Evolutionary conservation across 495 filamentous ascomycete genomes (phyloP).

Genomic region (Hypoxylon crocopeplum): DNA sequence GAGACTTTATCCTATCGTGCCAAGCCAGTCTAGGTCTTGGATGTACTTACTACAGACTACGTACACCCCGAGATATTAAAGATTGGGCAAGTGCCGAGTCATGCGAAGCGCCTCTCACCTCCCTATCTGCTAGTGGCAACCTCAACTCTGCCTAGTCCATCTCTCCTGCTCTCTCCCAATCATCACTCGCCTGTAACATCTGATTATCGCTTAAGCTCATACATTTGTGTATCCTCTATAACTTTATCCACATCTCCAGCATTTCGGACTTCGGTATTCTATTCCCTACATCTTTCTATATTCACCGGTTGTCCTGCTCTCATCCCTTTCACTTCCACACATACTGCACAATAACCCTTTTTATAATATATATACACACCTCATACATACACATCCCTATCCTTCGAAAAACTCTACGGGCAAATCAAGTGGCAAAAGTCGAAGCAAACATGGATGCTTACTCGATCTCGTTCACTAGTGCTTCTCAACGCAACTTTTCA

Average conservation of each 20-base stretch:
- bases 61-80: conserved; percentile 18
- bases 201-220: neutral
- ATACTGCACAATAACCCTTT: too few species aligned
- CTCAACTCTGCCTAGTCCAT: conserved; percentile 6
- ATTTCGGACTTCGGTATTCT: neutral
- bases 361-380: neutral
- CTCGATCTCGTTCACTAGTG: conserved; percentile 54
- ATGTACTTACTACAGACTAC: neutral
- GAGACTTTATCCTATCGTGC: conserved; percentile 28
- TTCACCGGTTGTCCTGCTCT: neutral
- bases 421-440: neutral
- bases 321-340: too few species aligned
- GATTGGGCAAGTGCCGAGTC: conserved; percentile 29
- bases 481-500: conserved; percentile 48
- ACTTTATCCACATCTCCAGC: conserved; percentile 10
- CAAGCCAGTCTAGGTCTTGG: conserved; percentile 28
- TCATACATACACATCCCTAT: neutral
- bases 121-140: conserved; percentile 5
- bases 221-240: conserved; percentile 7
- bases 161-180: neutral
- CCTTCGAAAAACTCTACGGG: neutral
- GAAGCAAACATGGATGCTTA: conserved; percentile 56
- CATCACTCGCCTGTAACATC: conserved; percentile 3
- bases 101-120: conserved; percentile 1
- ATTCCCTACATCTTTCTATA: neutral